A percentile compares a stretch with the other conserved stretches of the same genome.
Conservation (phyloP, 2,329 filamentous ascomycete species). For the Hypoxylon sp. region DNA sequence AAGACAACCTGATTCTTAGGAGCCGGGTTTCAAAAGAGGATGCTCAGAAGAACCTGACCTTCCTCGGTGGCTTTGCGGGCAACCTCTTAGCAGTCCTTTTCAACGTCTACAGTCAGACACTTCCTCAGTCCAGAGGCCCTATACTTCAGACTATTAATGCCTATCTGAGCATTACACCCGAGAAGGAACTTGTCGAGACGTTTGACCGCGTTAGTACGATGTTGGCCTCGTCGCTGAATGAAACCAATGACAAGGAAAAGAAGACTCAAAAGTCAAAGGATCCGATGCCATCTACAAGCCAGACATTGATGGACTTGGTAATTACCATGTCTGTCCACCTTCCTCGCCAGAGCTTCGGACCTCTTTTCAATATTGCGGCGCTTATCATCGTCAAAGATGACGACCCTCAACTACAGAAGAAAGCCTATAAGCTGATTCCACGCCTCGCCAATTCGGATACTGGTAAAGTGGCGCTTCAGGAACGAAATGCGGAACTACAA, state of each 20-base stretch:
- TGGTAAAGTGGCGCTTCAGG: slow-evolving; percentile 80
- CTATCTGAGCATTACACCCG: slow-evolving; percentile 88
- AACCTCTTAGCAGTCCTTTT: slow-evolving; percentile 97
- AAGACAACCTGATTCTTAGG: slow-evolving; percentile 81
- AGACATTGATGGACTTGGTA: slow-evolving; percentile 96
- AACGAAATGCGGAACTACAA: slow-evolving; percentile 84
- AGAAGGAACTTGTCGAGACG: slow-evolving; percentile 83
- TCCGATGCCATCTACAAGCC: slow-evolving; percentile 90
- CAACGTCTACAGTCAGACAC: slow-evolving; percentile 97
- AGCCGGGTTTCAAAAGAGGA: slow-evolving; percentile 80
- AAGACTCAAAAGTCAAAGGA: slow-evolving; percentile 69
- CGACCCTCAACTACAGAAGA: slow-evolving; percentile 96
- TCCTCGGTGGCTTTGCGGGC: slow-evolving; percentile 82
- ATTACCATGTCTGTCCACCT: slow-evolving; percentile 97
- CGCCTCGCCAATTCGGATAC: slow-evolving; percentile 84
- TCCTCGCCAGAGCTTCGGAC: slow-evolving; percentile 84
- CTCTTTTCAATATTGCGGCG: slow-evolving; percentile 88
- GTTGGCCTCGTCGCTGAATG: slow-evolving; percentile 78
- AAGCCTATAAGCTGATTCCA: slow-evolving; percentile 97
- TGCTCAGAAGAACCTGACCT: slow-evolving; percentile 83
- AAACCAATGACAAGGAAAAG: slow-evolving; percentile 69
- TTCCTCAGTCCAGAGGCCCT: slow-evolving; percentile 90
- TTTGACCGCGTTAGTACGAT: slow-evolving; percentile 89
- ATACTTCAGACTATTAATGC: slow-evolving; percentile 96
- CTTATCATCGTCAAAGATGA: slow-evolving; percentile 84